Conservation (phyloP, 2,329 filamentous ascomycete genomes). For the Boeremia lycopersici region DNA sequence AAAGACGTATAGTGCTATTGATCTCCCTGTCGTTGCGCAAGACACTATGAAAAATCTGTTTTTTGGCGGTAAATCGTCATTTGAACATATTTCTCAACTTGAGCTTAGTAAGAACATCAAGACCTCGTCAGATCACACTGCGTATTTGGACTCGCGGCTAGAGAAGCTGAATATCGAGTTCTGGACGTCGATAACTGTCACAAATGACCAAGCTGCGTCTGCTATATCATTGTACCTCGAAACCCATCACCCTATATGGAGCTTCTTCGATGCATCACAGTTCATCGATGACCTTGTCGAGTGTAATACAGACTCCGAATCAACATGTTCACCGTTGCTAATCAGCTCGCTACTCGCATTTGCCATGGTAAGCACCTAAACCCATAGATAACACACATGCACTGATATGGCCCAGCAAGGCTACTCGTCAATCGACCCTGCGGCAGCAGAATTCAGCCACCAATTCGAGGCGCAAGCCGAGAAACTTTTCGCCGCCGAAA, state of each 20-base stretch:
- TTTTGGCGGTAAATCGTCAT: conserved; percentile 1
- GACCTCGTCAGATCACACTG: not conserved
- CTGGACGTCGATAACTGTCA: conserved; percentile 16
- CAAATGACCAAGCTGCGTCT: conserved; percentile 14
- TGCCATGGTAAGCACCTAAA: conserved; percentile 10
- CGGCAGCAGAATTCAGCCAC: conserved; percentile 9
- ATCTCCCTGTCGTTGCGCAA: conserved; percentile 10
- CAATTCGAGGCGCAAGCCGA: conserved; percentile 18
- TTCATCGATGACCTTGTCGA: conserved; percentile 16
- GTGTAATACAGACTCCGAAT: conserved; percentile 5
- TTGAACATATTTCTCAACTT: conserved; percentile 1
- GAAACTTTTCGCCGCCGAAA: conserved; percentile 14
- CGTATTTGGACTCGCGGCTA: conserved; percentile 18
- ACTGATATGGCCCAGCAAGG: conserved; percentile 7
- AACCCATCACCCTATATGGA: conserved; percentile 17
- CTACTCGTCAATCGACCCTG: conserved; percentile 11
- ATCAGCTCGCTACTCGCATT: conserved; percentile 17
- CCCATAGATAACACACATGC: not conserved
- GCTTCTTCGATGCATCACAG: conserved; percentile 19
- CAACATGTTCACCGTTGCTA: conserved; percentile 15
- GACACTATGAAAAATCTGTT: conserved; percentile 11
- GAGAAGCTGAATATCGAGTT: conserved; percentile 15
- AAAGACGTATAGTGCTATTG: conserved; percentile 11
- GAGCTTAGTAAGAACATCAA: not conserved
- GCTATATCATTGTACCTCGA: conserved; percentile 20